Conservation (phyloP, 2,329 filamentous ascomycete genomes). For the Tolypocladium cylindrosporum region DNA sequence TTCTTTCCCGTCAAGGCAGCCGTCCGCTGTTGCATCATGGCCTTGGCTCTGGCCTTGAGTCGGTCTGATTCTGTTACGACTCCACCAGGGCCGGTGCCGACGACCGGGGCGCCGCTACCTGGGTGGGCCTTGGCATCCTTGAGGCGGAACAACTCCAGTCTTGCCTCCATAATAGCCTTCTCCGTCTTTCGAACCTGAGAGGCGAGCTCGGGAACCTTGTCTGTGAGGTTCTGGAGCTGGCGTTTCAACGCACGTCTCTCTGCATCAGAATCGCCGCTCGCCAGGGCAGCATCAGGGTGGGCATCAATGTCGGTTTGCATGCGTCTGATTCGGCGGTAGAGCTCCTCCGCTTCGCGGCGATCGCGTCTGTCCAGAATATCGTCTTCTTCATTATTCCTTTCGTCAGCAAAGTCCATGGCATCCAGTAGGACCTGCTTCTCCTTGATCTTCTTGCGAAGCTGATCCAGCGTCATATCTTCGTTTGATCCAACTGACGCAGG, state of each 20-base stretch:
- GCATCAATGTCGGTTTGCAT: conserved; percentile 91
- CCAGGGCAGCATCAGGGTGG: conserved; percentile 66
- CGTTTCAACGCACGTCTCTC: conserved; percentile 79
- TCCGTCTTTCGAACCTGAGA: conserved; percentile 87
- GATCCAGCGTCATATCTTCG: conserved; percentile 78
- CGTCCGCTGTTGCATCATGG: conserved; percentile 97
- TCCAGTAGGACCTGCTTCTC: conserved; percentile 93
- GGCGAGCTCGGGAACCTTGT: conserved; percentile 83
- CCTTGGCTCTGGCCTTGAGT: conserved; percentile 87
- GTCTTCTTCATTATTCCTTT: conserved; percentile 81
- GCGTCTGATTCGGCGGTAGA: conserved; percentile 84
- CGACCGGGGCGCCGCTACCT: conserved; percentile 65
- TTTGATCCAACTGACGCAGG: conserved; percentile 59
- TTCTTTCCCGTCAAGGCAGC: conserved; percentile 86
- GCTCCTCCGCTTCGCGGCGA: conserved; percentile 81
- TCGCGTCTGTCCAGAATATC: conserved; percentile 86
- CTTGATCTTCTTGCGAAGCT: conserved; percentile 82
- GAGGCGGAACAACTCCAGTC: conserved; percentile 84
- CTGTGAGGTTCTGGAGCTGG: conserved; percentile 78
- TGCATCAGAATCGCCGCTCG: conserved; percentile 71
- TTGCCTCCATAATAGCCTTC: conserved; percentile 84
- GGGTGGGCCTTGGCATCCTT: conserved; percentile 91
- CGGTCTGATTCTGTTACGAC: conserved; percentile 86
- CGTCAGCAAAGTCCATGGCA: conserved; percentile 92
- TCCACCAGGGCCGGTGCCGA: conserved; percentile 89